phyloP scores from a whole-genome alignment of 1,139 yeast genomes.

The Saccharomycopsis crataegensis region DNA sequence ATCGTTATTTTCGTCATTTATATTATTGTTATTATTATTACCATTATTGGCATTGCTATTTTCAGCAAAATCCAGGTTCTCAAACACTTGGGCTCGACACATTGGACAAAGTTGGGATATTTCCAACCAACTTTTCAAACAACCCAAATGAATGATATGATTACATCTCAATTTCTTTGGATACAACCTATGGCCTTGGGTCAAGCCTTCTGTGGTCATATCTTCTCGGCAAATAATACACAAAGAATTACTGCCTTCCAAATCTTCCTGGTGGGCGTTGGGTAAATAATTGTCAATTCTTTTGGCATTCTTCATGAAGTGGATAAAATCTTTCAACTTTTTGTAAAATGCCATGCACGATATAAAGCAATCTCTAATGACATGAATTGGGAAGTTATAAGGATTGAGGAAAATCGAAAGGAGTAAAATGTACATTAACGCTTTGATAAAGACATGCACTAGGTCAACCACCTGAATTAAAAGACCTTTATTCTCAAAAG shows the following conservation, averaged over 20 bases:
- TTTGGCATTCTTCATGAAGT: conserved; percentile 54
- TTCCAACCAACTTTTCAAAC: conserved; percentile 89
- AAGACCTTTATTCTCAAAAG: conserved; percentile 68
- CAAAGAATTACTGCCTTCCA: conserved; percentile 45
- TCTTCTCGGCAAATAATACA: conserved; percentile 87
- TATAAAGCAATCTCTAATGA: conserved; percentile 59
- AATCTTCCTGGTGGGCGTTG: conserved; percentile 53
- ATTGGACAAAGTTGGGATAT: conserved; percentile 89
- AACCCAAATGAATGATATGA: conserved; percentile 84
- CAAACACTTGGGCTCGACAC: conserved; percentile 70
- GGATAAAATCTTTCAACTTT: conserved; percentile 44
- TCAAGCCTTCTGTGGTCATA: conserved; percentile 41
- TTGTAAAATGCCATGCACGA: conserved; percentile 43
- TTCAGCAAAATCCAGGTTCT: conserved; percentile 23
- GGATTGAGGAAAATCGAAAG: conserved; percentile 40
- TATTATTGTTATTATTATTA: not conserved
- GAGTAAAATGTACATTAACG: conserved; percentile 43
- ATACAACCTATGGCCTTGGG: conserved; percentile 36
- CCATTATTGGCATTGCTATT: not conserved
- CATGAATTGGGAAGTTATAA: conserved; percentile 52
- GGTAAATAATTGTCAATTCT: conserved; percentile 59
- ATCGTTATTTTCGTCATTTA: not conserved
- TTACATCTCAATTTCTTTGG: conserved; percentile 80
- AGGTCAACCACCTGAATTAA: conserved; percentile 55
- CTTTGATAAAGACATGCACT: conserved; percentile 31